Base-by-base conservation (phyloP, 306 rosid genomes). In the Echinosophora koreensis region DNA sequence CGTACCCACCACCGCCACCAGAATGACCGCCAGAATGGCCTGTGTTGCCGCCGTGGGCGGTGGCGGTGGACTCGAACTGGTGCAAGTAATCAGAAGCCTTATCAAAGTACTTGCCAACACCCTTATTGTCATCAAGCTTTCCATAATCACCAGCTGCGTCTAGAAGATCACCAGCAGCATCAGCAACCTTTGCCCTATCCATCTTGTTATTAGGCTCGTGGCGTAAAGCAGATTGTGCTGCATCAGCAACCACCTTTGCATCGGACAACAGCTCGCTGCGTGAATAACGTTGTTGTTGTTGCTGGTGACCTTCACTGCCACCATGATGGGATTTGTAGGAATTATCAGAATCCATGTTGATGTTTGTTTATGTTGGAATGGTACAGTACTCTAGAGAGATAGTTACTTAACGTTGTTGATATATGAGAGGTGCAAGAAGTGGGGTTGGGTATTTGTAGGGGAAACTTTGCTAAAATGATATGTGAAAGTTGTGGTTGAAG, bases 201-300 rank as follows among this genome's bases (percentile, higher is more conserved):
- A 81, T 13, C 14, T 73, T 70, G 12, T 68, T 70, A 9, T 68
- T 86, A 5, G 80, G 39, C 1, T 71, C 22, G 22, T 22, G 22
- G 22, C 22, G 42, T 15, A 38, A 73, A 22, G 30, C 65, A 0
- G 79, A 51, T 15, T 60, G 86, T 0, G 84, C 86, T 1, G 86
- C 91, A 3, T 68, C 83, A 0, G 87, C 84, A 38, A 90, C 61
- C 8, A 74, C 22, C 85, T 90, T 90, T 1, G 89, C 92, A 13
- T 84, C 76, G 2, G 83, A 61, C 3, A 88, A 8, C 18, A 90
- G 71, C 74, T 90, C 90, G 2, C 28, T 1, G 22, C 32, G 55
- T 12, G 89, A 77, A 38, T 80, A 67, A 2, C 66, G 77, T 1
- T 56, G 82, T 5, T 70, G 51, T 0, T 62, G 80, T 5, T 61